phyloP scores from a whole-genome alignment of 805 yeast species.

The Wickerhamomyces hampshirensis region DNA sequence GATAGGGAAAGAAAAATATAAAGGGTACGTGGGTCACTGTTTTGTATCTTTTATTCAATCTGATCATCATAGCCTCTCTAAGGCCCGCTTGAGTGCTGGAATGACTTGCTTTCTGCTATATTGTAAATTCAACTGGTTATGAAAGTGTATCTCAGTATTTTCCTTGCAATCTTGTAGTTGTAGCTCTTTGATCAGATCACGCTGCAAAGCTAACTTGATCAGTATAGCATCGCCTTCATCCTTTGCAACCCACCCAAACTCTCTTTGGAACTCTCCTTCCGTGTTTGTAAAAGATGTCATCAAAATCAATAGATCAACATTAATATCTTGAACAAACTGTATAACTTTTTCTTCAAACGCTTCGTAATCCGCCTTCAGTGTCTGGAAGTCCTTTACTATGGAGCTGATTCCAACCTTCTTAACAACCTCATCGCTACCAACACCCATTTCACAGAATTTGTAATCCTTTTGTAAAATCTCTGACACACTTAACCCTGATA shows the following conservation, averaged over 20 bases:
- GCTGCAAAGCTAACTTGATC: slow-evolving; percentile 12
- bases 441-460: slow-evolving; percentile 53
- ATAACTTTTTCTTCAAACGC: slow-evolving; percentile 24
- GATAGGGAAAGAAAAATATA: too few species aligned
- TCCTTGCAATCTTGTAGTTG: slow-evolving; percentile 4
- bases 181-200: slow-evolving; percentile 12
- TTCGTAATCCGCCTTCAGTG: slow-evolving; percentile 20
- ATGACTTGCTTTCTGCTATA: slow-evolving; percentile 88
- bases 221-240: slow-evolving; percentile 14
- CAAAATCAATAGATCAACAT: slow-evolving; percentile 10
- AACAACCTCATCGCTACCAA: slow-evolving; percentile 25
- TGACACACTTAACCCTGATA: slow-evolving; percentile 50
- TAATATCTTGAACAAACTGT: neutral
- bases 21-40: too few species aligned
- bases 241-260: slow-evolving; percentile 9
- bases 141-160: slow-evolving; percentile 12
- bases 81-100: slow-evolving; percentile 40
- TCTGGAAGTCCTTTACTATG: slow-evolving; percentile 55
- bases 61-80: slow-evolving; percentile 9
- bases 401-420: slow-evolving; percentile 71
- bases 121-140: slow-evolving; percentile 45
- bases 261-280: slow-evolving; percentile 8
- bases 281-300: slow-evolving; percentile 13
- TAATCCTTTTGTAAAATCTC: slow-evolving; percentile 82
- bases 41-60: neutral